Conservation (phyloP, 805 yeast species). For the Cyberlindnera amylophila region DNA sequence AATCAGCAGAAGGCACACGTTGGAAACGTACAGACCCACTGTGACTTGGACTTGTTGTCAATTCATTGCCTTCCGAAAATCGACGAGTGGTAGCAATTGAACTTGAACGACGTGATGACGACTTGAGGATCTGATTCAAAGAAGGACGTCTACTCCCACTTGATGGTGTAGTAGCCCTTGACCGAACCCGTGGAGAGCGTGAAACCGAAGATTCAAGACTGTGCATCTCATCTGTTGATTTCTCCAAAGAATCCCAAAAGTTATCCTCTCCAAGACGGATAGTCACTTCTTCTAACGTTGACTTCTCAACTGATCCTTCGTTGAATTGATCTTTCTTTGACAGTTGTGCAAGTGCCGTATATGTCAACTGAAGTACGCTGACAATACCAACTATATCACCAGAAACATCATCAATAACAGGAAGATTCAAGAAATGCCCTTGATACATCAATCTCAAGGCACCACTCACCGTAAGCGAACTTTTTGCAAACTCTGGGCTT, state of each 20-base stretch:
- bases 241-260: conserved; percentile 32
- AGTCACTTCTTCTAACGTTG: conserved; percentile 23
- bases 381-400: conserved; percentile 37
- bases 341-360: conserved; percentile 36
- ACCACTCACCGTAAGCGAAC: conserved; percentile 35
- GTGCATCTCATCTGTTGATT: conserved; percentile 28
- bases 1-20: conserved; percentile 23
- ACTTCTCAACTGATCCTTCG: conserved; percentile 17
- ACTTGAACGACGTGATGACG: conserved; percentile 23
- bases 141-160: conserved; percentile 21
- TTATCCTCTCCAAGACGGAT: conserved; percentile 23
- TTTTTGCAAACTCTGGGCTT: conserved; percentile 43
- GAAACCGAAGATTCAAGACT: conserved; percentile 24
- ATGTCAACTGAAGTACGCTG: conserved; percentile 41
- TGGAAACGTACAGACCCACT: conserved; percentile 2
- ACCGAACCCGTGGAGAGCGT: conserved; percentile 19
- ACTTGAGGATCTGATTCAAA: conserved; percentile 14
- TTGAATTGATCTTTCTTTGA: conserved; percentile 26
- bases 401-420: conserved; percentile 31
- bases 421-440: conserved; percentile 43
- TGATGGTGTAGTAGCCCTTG: conserved; percentile 25
- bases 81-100: conserved; percentile 9
- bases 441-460: conserved; percentile 45
- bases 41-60: conserved; percentile 1
- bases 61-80: conserved; percentile 10